Base-by-base conservation (phyloP, 2,329 filamentous ascomycete genomes). In the Colletotrichum limetticola region DNA sequence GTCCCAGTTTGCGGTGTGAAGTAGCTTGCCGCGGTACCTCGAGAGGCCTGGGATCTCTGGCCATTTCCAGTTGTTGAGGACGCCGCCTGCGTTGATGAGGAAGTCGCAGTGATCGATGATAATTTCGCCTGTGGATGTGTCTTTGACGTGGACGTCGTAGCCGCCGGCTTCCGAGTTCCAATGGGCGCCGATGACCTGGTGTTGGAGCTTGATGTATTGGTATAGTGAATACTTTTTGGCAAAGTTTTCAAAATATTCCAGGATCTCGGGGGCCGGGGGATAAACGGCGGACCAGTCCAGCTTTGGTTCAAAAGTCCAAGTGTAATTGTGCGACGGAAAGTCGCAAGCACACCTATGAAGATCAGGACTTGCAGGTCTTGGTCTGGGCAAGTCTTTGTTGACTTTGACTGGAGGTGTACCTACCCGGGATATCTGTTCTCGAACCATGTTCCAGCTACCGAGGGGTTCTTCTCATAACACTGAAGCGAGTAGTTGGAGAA, bases 1-100 rank as follows among this genome's bases (percentile, higher is more conserved):
- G 2, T 87, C 86, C 88, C 88, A 91, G 22, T 80, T 81, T 2
- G 88, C 88, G 3, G 86, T 89, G 76, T 91, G 89, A 30, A 90
- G 80, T 12, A 89, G 76, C 1, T 83, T 78, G 9, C 88, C 88
- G 56, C 83, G 77, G 76, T 87, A 90, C 11, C 77, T 76, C 2
- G 85, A 76, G 3, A 89, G 78, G 0, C 85, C 85, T 0, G 85
- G 79, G 7, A 89, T 83, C 22, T 86, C 82, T 1, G 88, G 88
- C 85, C 87, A 89, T 74, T 85, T 87, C 83, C 86, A 89, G 30
- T 88, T 85, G 73, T 87, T 88, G 64, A 89, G 78, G 32, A 85
- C 83, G 4, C 87, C 87, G 16, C 79, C 76, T 14, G 85, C 86
- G 58, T 87, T 87, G 67, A 88, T 76, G 6, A 89, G 78, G n/a